Evolutionary conservation across 148 eudicot species (phyloP), one percentile per base, ranked within the genome.

Genomic region (Linanthus parryae): DNA sequence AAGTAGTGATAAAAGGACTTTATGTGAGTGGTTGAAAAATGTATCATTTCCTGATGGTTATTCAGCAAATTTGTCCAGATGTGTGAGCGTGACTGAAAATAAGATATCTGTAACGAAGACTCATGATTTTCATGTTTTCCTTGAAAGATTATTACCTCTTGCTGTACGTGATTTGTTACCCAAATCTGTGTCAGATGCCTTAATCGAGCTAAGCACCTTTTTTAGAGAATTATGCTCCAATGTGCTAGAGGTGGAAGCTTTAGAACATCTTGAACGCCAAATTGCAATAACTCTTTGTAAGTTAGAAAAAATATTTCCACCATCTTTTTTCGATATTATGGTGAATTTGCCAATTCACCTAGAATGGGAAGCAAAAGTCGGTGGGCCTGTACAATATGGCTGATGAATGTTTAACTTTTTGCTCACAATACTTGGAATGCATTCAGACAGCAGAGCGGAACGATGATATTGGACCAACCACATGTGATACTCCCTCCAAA

Each of bases 181-280:
- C 10, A 45, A 23, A 2, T 22, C 13, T 4, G 44, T 45, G 3
- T 3, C 10, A 4, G 7, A 1, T 0, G 3, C 50, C 5, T 23
- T 45, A 30, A 45, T 23, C 20, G 50, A 45, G 25, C 15, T 45
- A 16, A 45, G 50, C 14, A 45, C 23, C 30, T 45, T 45, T 45
- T 45, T 45, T 45, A 21, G 50, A 11, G 14, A 12, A 3, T 13
- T 45, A 4, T 45, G 29, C 30, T 45, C 16, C 4, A 45, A 45
- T 22, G 29, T 23, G 1, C n/a, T 45, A 9, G 50, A 45, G 12
- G 2, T 12, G 1, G 29, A 45, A 2, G 19, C 11, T 5, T 17
- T 24, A 1, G 15, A 45, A 2, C 30, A 24, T 2, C 27, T 45
- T 23, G 28, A 45, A 24, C 2, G 1, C 0, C 29, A 45, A 23